Evolutionary conservation across 331 rosid genomes (phyloP), one percentile per base, ranked within the genome.

Genomic region (Dryas integrifolia): DNA sequence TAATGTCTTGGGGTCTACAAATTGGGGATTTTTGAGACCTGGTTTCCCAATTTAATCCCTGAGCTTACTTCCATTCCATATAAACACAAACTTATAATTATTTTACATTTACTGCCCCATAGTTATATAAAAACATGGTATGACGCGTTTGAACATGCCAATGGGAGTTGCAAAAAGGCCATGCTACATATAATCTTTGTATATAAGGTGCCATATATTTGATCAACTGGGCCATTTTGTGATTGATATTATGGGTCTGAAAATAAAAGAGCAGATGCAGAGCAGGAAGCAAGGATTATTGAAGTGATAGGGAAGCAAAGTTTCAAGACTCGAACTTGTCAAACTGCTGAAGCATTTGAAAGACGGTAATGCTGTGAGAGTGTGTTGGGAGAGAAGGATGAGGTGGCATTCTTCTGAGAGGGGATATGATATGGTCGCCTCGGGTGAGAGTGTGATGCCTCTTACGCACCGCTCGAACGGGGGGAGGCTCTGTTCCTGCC

Each of bases 371-470:
- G 73, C 82, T 85, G 79, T 88, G 97, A 12, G 35, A 26, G 35
- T 26, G 35, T 26, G 87, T 51, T 41, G 88, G 90, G 18, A 15
- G 59, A 9, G 88, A 83, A 21, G 93, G 92, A 39, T 74, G 75
- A 7, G 90, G 74, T 53, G 91, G 85, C 88, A 80, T 86, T 81
- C 88, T 85, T 62, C 84, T 53, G 7, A 85, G 70, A 52, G 96
- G 97, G 56, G 84, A 84, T 62, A 87, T 81, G 50, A 83, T 82
- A 63, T 76, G 80, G 76, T 88, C 65, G 57, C 80, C 92, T 4
- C 83, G 80, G 51, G 90, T 91, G 81, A 87, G 95, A 39, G 83
- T 86, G 82, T 89, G 97, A 67, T 94, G 98, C 81, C 97, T 79
- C 88, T 94, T 91, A 7, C 98, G 72, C 52, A 87, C 87, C 9